Evolutionary conservation across 306 rosid species (phyloP).

Genomic region (Betula pendula): DNA sequence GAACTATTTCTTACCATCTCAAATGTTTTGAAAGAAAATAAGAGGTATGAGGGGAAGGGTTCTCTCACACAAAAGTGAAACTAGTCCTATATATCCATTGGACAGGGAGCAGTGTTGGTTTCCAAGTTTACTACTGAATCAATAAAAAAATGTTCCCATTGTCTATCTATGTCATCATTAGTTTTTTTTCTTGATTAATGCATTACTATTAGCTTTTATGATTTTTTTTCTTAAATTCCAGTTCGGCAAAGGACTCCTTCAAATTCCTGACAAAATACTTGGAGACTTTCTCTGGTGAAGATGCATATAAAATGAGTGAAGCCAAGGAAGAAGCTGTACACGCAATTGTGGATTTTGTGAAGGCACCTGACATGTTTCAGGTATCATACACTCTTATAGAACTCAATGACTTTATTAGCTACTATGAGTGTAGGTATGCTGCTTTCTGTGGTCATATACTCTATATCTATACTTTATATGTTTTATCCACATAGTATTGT

Average conservation of each 20-base stretch:
- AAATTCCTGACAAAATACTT: slow-evolving; percentile 79
- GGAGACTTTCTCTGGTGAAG: slow-evolving; percentile 77
- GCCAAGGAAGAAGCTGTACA: slow-evolving; percentile 91
- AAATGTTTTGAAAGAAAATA: slow-evolving; percentile 78
- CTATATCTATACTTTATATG: background rate
- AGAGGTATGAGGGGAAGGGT: slow-evolving; percentile 52
- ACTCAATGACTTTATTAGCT: background rate
- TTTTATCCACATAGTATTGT: background rate
- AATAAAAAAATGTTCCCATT: background rate
- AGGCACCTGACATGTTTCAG: slow-evolving; percentile 80
- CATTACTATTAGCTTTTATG: slow-evolving; percentile 11
- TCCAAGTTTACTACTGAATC: slow-evolving; percentile 2
- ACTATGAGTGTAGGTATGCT: background rate
- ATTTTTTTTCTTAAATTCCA: slow-evolving; percentile 31
- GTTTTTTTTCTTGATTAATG: background rate
- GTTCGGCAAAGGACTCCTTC: slow-evolving; percentile 74
- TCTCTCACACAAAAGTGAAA: slow-evolving; percentile 11
- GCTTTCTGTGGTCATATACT: background rate
- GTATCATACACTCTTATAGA: slow-evolving; percentile 36
- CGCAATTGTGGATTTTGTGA: slow-evolving; percentile 84
- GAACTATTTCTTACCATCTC: slow-evolving; percentile 70
- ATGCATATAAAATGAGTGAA: slow-evolving; percentile 56
- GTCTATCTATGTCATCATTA: background rate
- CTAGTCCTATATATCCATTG: slow-evolving; percentile 1
- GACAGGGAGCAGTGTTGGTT: background rate